Evolutionary conservation across 2,329 filamentous ascomycete species (phyloP).

Genomic region (Elsinoe perseae): DNA sequence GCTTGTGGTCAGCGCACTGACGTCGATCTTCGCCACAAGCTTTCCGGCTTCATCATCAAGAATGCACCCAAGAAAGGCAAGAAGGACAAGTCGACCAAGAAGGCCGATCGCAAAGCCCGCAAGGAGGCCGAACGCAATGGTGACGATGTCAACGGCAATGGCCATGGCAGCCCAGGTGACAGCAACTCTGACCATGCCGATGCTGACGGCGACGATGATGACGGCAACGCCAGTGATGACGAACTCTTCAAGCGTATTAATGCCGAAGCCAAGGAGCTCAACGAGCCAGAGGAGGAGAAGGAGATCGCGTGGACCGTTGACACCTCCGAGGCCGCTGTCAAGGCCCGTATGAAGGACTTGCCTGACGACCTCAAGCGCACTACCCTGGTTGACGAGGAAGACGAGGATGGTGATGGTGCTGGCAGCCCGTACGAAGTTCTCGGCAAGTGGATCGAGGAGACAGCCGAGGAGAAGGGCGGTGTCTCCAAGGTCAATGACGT

Average conservation of each 20-base stretch:
- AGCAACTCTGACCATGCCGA: constrained; percentile 57
- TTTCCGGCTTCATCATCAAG: constrained; percentile 95
- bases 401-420: constrained; percentile 59
- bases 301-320: constrained; percentile 95
- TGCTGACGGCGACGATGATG: constrained; percentile 57
- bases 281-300: constrained; percentile 60
- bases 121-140: constrained; percentile 55
- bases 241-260: constrained; percentile 75
- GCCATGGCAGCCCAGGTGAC: constrained; percentile 56
- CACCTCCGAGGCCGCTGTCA: constrained; percentile 90
- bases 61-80: constrained; percentile 88
- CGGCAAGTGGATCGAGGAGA: constrained; percentile 84
- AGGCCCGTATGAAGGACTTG: constrained; percentile 84
- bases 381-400: constrained; percentile 62
- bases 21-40: constrained; percentile 88
- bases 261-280: constrained; percentile 63
- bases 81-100: constrained; percentile 95
- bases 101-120: constrained; percentile 77
- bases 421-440: constrained; percentile 80
- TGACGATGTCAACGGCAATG: constrained; percentile 48
- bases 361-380: constrained; percentile 92
- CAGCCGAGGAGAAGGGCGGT: constrained; percentile 59
- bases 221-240: constrained; percentile 77
- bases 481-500: constrained; percentile 78
- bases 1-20: constrained; percentile 90